A percentile compares a stretch with the other conserved stretches of the same genome.
Conservation (phyloP, 2,329 filamentous ascomycete genomes). For the Epichloe baconii region DNA sequence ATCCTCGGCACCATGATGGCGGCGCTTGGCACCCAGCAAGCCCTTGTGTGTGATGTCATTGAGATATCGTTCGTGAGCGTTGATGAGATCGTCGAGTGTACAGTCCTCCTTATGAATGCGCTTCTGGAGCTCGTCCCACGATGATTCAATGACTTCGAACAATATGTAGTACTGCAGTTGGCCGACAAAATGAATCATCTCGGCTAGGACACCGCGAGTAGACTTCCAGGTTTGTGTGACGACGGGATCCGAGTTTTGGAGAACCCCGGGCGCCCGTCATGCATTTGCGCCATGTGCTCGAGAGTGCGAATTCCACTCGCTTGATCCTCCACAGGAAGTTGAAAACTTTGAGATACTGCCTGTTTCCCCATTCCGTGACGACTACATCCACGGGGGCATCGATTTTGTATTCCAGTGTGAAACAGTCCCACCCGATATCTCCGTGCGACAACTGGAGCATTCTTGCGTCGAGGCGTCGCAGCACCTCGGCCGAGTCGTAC, state of each 20-base stretch:
- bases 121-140: constrained; percentile 80
- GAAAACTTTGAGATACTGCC: constrained; percentile 97
- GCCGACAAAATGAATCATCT: constrained; percentile 97
- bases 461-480: constrained; percentile 84
- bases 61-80: constrained; percentile 81
- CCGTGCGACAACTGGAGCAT: constrained; percentile 95
- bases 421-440: constrained; percentile 98
- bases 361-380: constrained; percentile 87
- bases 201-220: constrained; percentile 75
- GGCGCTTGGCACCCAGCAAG: constrained; percentile 60
- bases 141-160: constrained; percentile 95
- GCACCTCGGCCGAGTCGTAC: constrained; percentile 82
- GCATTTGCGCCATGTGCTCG: constrained; percentile 83
- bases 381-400: constrained; percentile 94
- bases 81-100: constrained; percentile 89
- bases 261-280: constrained; percentile 92
- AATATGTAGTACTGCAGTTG: constrained; percentile 98
- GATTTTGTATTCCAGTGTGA: constrained; percentile 97
- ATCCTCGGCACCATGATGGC: constrained; percentile 31
- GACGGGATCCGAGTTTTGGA: constrained; percentile 57
- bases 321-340: constrained; percentile 99
- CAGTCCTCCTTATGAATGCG: constrained; percentile 73
- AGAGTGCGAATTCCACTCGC: constrained; percentile 86
- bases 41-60: constrained; percentile 94
- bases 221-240: constrained; percentile 77